These are phyloP conservation scores for Zygoascus hellenicus DNA, from an alignment of 1,139 yeast species.

Conservation along the genomic window DNA sequence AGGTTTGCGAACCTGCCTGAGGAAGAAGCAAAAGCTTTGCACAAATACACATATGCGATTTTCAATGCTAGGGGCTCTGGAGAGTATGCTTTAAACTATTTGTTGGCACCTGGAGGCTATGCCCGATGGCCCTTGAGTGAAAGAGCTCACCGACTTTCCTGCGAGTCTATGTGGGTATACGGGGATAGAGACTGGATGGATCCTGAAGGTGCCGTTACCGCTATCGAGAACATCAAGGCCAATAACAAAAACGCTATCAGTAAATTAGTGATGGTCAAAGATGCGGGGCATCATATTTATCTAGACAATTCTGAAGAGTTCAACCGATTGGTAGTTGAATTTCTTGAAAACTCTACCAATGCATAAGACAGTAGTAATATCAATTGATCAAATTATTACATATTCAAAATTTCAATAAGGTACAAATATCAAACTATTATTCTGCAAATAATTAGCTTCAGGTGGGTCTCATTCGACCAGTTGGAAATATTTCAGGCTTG, in stretches of 20 bases:
- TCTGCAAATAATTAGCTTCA: too few relatives aligned
- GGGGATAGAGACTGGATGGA: slow-evolving; percentile 91
- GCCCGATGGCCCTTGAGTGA: slow-evolving; percentile 73
- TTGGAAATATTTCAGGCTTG: too few relatives aligned
- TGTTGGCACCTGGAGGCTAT: slow-evolving; percentile 70
- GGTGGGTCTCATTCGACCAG: too few relatives aligned
- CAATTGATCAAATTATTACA: too few relatives aligned
- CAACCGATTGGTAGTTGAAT: slow-evolving; percentile 44
- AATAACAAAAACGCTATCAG: slow-evolving; percentile 29
- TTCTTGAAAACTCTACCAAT: slow-evolving; percentile 21
- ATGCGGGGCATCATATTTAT: slow-evolving; percentile 76
- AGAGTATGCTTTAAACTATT: slow-evolving; percentile 57
- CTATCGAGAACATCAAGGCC: slow-evolving; percentile 37
- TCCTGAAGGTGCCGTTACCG: slow-evolving; percentile 59
- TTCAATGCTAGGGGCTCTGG: slow-evolving; percentile 58
- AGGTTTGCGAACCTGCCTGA: slow-evolving; percentile 33
- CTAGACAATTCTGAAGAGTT: slow-evolving; percentile 66
- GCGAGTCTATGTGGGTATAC: slow-evolving; percentile 51
- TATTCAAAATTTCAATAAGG: too few relatives aligned
- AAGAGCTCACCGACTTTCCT: slow-evolving; percentile 40
- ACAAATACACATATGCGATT: slow-evolving; percentile 55
- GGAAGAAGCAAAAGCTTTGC: slow-evolving; percentile 34
- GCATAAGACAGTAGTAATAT: too few relatives aligned
- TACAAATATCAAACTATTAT: too few relatives aligned
- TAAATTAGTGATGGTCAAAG: slow-evolving; percentile 42